These are phyloP conservation scores for Strobilomyces confusus DNA, from an alignment of 768 basidiomycete species.

Conservation along the genomic window DNA sequence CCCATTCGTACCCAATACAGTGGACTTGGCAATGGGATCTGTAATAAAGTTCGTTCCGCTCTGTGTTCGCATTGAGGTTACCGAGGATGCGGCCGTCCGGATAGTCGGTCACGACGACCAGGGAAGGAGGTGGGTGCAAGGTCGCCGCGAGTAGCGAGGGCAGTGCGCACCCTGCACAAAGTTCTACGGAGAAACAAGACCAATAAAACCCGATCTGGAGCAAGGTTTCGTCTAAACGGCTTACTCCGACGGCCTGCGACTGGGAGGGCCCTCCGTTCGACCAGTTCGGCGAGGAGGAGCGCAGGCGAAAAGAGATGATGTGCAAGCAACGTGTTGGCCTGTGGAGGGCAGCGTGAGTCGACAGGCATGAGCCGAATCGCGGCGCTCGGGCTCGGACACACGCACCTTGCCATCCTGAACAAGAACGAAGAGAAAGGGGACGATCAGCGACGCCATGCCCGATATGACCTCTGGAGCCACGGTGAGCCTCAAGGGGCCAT, in stretches of 20 bases:
- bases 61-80: constrained; percentile 54
- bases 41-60: constrained; percentile 41
- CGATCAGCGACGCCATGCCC: neutral
- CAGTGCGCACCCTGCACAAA: constrained; percentile 65
- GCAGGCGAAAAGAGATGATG: constrained; percentile 73
- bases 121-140: constrained; percentile 39
- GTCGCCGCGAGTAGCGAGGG: constrained; percentile 60
- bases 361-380: constrained; percentile 1
- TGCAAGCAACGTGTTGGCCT: constrained; percentile 70
- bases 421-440: neutral
- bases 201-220: neutral
- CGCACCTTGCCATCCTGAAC: constrained; percentile 58
- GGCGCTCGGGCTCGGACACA: constrained; percentile 6
- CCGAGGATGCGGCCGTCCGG: constrained; percentile 58
- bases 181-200: constrained; percentile 41
- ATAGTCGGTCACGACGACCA: constrained; percentile 65
- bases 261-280: constrained; percentile 53
- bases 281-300: constrained; percentile 59
- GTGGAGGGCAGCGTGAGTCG: neutral
- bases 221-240: neutral
- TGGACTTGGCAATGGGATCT: constrained; percentile 39
- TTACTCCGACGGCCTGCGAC: constrained; percentile 40
- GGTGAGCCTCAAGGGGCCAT: constrained; percentile 51
- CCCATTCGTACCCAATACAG: constrained; percentile 63
- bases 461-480: constrained; percentile 51